phyloP scores from a whole-genome alignment of 306 rosid genomes.

The Trichosanthes truncata region DNA sequence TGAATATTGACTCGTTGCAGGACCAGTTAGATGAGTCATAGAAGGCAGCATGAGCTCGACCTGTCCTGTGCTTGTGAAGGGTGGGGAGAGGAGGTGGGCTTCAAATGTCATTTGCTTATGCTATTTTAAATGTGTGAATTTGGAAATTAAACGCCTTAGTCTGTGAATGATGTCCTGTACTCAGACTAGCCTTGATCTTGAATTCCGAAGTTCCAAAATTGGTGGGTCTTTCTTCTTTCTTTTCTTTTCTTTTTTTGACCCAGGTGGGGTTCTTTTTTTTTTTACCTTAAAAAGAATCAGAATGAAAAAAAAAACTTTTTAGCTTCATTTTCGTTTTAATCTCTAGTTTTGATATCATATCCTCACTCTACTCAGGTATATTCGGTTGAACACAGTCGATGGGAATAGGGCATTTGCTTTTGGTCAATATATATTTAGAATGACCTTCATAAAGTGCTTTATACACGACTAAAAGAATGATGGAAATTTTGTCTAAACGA shows the following conservation, averaged over 20 bases:
- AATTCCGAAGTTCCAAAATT: neutral
- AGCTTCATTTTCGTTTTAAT: neutral
- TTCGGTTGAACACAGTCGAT: neutral
- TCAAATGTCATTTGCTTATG: constrained; percentile 44
- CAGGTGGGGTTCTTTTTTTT: neutral
- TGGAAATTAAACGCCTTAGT: constrained; percentile 19
- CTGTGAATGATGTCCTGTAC: constrained; percentile 5
- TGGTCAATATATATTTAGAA: neutral
- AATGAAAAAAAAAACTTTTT: neutral
- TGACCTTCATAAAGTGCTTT: neutral
- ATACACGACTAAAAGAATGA: neutral
- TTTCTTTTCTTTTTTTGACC: neutral
- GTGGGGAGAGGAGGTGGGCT: constrained; percentile 48
- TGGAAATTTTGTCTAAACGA: neutral
- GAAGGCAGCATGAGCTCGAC: constrained; percentile 23
- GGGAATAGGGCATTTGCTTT: neutral
- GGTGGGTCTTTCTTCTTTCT: neutral
- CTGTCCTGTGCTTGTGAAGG: constrained; percentile 30
- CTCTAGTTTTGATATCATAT: neutral
- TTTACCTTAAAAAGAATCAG: neutral
- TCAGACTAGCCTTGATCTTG: constrained; percentile 7
- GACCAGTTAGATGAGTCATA: constrained; percentile 86
- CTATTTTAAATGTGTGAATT: constrained; percentile 28
- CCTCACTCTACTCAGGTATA: neutral
- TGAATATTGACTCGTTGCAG: constrained; percentile 25